Evolutionary conservation across 2,329 filamentous ascomycete genomes (phyloP).

Genomic region (Fusarium poae): DNA sequence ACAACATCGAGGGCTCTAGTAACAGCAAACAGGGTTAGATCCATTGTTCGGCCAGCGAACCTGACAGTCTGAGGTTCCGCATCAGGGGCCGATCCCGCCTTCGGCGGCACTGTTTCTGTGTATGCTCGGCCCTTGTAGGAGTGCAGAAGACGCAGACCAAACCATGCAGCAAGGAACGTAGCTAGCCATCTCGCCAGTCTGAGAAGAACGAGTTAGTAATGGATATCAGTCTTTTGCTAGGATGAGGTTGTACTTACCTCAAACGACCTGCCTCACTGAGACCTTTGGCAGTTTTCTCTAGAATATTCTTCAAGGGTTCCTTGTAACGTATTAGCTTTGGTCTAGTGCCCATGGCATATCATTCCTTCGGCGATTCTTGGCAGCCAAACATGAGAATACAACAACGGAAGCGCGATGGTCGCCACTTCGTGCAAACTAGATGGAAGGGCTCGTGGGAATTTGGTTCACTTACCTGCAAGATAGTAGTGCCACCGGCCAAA

Average conservation of each 20-base stretch:
- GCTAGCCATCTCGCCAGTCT: conserved; percentile 71
- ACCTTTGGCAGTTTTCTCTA: conserved; percentile 44
- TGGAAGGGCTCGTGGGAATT: not conserved
- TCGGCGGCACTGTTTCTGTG: conserved; percentile 55
- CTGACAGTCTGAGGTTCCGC: conserved; percentile 47
- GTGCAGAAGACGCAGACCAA: conserved; percentile 69
- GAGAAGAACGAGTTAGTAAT: conserved; percentile 24
- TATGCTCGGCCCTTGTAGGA: conserved; percentile 63
- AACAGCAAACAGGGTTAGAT: conserved; percentile 83
- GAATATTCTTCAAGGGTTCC: conserved; percentile 51
- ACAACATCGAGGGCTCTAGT: conserved; percentile 80
- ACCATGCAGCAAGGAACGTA: conserved; percentile 69
- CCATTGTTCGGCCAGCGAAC: conserved; percentile 79
- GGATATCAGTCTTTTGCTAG: not conserved
- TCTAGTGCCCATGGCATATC: conserved; percentile 8
- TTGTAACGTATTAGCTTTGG: conserved; percentile 31
- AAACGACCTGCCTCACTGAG: conserved; percentile 46
- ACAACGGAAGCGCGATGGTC: no score
- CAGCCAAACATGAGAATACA: no score
- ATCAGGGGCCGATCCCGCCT: conserved; percentile 47
- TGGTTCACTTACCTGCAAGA: conserved; percentile 65
- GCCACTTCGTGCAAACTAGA: not conserved
- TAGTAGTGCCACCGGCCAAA: conserved; percentile 69
- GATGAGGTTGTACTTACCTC: conserved; percentile 42
- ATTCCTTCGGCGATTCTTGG: not conserved